These are phyloP conservation scores for Fusarium sulawesiense DNA, from an alignment of 2,329 filamentous ascomycete genomes.

Conservation along the genomic window DNA sequence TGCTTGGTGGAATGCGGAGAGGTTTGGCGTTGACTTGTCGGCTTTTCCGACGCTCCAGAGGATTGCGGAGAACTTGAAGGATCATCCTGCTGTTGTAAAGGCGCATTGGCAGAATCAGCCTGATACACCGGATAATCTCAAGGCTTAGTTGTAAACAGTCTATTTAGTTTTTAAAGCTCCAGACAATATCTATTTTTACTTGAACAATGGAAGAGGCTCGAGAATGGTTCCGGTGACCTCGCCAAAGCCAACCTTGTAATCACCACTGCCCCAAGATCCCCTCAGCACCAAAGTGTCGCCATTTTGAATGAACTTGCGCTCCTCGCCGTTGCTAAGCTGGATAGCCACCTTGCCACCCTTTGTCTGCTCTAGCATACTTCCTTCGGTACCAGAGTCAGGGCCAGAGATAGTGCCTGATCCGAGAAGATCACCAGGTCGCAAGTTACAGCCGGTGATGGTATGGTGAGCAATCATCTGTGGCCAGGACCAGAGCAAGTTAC, in stretches of 20 bases:
- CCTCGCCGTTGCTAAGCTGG: conserved; percentile 71
- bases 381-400: conserved; percentile 69
- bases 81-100: conserved; percentile 61
- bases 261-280: conserved; percentile 74
- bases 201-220: conserved; percentile 49
- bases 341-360: conserved; percentile 74
- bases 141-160: not conserved
- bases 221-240: conserved; percentile 74
- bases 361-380: conserved; percentile 78
- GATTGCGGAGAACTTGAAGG: conserved; percentile 59
- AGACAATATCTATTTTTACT: not conserved
- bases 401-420: conserved; percentile 82
- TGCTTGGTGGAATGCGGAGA: conserved; percentile 67
- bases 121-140: conserved; percentile 56
- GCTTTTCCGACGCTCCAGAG: conserved; percentile 59
- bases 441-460: conserved; percentile 78
- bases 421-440: conserved; percentile 79
- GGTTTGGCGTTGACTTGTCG: conserved; percentile 64
- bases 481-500: conserved; percentile 78
- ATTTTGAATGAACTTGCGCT: conserved; percentile 38
- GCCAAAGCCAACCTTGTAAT: conserved; percentile 80
- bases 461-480: conserved; percentile 88
- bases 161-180: not conserved
- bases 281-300: conserved; percentile 64
- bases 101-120: conserved; percentile 66